A percentile compares a stretch with the other conserved stretches of the same genome.
Evolutionary conservation across 495 filamentous ascomycete genomes (phyloP).

Genomic region (Aspergillus homomorphus): DNA sequence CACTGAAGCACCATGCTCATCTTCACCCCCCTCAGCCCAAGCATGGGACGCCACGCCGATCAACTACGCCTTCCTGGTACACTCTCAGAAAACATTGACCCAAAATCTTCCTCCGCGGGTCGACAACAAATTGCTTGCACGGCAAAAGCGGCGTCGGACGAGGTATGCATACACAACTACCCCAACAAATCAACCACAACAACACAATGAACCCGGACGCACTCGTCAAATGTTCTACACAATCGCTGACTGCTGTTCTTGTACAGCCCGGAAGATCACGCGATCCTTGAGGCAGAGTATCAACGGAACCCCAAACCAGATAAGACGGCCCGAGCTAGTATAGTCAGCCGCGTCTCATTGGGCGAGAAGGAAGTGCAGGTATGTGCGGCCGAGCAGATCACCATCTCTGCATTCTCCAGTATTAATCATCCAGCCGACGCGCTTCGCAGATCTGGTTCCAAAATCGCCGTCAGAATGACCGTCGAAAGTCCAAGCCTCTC

Average conservation of each 20-base stretch:
- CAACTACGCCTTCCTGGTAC: slow-evolving; percentile 64
- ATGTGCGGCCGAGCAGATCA: slow-evolving; percentile 30
- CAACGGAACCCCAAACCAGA: slow-evolving; percentile 85
- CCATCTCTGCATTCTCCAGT: slow-evolving; percentile 11
- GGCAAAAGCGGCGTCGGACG: slow-evolving; percentile 70
- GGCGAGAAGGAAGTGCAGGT: slow-evolving; percentile 99
- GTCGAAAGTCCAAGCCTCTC: slow-evolving; percentile 84
- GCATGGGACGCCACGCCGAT: slow-evolving; percentile 36
- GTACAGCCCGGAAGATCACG: slow-evolving; percentile 79
- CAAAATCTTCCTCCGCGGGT: slow-evolving; percentile 60
- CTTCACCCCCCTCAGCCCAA: slow-evolving; percentile 36
- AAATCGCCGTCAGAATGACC: slow-evolving; percentile 90
- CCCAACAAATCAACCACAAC: background rate
- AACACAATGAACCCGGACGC: background rate
- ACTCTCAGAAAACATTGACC: slow-evolving; percentile 63
- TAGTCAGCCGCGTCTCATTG: slow-evolving; percentile 80
- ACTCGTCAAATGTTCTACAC: background rate
- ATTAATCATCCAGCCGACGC: slow-evolving; percentile 14
- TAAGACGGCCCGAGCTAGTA: slow-evolving; percentile 78
- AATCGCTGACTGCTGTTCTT: background rate
- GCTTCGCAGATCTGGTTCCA: slow-evolving; percentile 92
- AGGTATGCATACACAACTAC: slow-evolving; percentile 37
- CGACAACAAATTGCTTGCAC: slow-evolving; percentile 63
- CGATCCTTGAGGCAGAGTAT: slow-evolving; percentile 86
- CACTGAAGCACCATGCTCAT: slow-evolving; percentile 31